A percentile compares a stretch with the other conserved stretches of the same genome.
phyloP scores from a whole-genome alignment of 805 yeast genomes.

The Clavispora phyllophila region DNA sequence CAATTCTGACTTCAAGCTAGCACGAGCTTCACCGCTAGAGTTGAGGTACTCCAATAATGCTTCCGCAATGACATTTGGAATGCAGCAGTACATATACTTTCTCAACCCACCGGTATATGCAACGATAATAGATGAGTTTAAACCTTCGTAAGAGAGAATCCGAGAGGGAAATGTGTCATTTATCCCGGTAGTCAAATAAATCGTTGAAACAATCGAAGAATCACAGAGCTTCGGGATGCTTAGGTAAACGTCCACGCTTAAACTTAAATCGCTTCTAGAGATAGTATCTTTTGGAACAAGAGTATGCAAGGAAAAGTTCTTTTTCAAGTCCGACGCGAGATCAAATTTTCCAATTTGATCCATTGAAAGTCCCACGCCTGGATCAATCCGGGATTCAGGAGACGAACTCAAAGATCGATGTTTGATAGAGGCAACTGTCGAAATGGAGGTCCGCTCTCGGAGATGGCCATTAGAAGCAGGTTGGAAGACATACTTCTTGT shows the following conservation, averaged over 20 bases:
- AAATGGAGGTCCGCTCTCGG: constrained; percentile 5
- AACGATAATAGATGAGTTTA: constrained; percentile 25
- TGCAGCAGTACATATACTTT: constrained; percentile 32
- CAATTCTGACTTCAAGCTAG: constrained; percentile 9
- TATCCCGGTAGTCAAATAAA: constrained; percentile 19
- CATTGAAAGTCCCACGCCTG: constrained; percentile 9
- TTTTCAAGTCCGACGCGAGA: constrained; percentile 26
- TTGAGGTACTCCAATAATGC: constrained; percentile 19
- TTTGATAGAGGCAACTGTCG: constrained; percentile 6
- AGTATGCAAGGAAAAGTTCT: constrained; percentile 31
- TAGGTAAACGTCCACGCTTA: constrained; percentile 32
- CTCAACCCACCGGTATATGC: constrained; percentile 39
- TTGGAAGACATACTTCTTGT: constrained; percentile 2
- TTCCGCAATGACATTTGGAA: constrained; percentile 25
- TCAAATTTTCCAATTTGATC: constrained; percentile 25
- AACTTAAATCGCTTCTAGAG: constrained; percentile 26
- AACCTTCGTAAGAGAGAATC: constrained; percentile 24
- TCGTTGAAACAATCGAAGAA: constrained; percentile 16
- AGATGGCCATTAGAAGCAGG: background rate
- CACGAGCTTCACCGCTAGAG: constrained; percentile 12
- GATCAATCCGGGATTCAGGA: constrained; percentile 9
- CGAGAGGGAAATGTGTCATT: constrained; percentile 24
- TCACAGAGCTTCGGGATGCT: constrained; percentile 20
- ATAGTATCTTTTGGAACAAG: constrained; percentile 32
- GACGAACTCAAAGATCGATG: constrained; percentile 6